Evolutionary conservation across 805 yeast species (phyloP).

Genomic region (Kockiozyma suomiensis): DNA sequence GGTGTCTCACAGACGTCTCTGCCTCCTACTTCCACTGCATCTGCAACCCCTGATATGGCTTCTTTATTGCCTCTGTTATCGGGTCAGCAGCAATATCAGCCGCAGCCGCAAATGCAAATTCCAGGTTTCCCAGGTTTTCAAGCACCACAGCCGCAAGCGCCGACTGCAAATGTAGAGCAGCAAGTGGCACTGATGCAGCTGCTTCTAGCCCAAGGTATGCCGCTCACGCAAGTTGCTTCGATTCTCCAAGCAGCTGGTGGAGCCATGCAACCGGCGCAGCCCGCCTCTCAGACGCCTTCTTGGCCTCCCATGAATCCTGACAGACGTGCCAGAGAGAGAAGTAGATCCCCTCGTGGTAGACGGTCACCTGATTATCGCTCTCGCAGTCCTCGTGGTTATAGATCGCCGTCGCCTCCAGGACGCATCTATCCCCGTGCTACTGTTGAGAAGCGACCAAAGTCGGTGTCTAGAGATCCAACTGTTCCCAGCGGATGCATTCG

Average conservation of each 20-base stretch:
- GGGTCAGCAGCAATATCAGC: conserved; percentile 4
- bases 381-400: conserved; percentile 33
- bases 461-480: conserved; percentile 66
- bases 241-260: conserved; percentile 27
- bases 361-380: conserved; percentile 35
- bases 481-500: conserved; percentile 78
- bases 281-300: conserved; percentile 23
- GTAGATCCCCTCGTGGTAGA: conserved; percentile 36
- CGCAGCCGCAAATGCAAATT: conserved; percentile 10
- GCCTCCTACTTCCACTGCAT: conserved; percentile 3
- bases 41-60: conserved; percentile 6
- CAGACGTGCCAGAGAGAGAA: conserved; percentile 26
- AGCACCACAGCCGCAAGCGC: conserved; percentile 10
- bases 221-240: conserved; percentile 30
- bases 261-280: conserved; percentile 19
- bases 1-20: conserved; percentile 10
- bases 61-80: conserved; percentile 6
- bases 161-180: conserved; percentile 38
- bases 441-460: conserved; percentile 50
- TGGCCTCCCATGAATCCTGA: conserved; percentile 25
- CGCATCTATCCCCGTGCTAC: conserved; percentile 14
- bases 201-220: conserved; percentile 43
- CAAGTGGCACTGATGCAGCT: conserved; percentile 50
- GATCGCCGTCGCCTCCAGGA: conserved; percentile 15
- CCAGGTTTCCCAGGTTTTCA: conserved; percentile 18